A percentile compares a stretch with the other conserved stretches of the same genome.
phyloP scores from a whole-genome alignment of 163 green algal genomes.

The Prototheca cutis region DNA sequence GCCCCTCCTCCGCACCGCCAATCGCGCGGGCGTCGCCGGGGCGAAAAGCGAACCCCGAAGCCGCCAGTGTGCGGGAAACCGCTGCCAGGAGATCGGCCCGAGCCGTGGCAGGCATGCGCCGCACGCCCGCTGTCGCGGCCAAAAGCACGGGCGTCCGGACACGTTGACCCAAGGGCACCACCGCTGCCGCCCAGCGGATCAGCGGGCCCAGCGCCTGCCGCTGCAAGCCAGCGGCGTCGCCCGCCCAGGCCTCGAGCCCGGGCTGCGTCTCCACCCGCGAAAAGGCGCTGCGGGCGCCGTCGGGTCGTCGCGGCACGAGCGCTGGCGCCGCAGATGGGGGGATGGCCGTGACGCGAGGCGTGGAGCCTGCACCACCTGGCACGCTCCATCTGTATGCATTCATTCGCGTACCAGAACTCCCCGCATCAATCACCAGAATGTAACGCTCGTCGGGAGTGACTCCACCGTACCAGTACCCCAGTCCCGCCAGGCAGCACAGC shows the following conservation, averaged over 20 bases:
- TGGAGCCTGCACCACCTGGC: background rate
- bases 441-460: slow-evolving; percentile 5
- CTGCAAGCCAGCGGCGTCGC: slow-evolving; percentile 10
- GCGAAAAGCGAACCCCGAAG: slow-evolving; percentile 53
- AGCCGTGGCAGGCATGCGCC: slow-evolving; percentile 30
- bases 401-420: slow-evolving; percentile 61
- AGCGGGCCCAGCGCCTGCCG: slow-evolving; percentile 41
- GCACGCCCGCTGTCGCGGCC: slow-evolving; percentile 59
- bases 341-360: slow-evolving; percentile 32
- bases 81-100: slow-evolving; percentile 26
- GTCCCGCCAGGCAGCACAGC: too few relatives aligned
- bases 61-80: slow-evolving; percentile 20
- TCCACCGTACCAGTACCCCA: too few relatives aligned
- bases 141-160: slow-evolving; percentile 50
- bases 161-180: slow-evolving; percentile 36
- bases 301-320: slow-evolving; percentile 27
- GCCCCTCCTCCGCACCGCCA: slow-evolving; percentile 56
- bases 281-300: slow-evolving; percentile 28
- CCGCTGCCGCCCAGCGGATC: slow-evolving; percentile 51
- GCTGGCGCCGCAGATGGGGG: slow-evolving; percentile 28
- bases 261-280: slow-evolving; percentile 70
- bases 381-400: slow-evolving; percentile 46
- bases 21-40: slow-evolving; percentile 49
- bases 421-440: slow-evolving; percentile 56
- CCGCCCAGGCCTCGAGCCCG: slow-evolving; percentile 46